Percentiles rank a stretch among this genome's conserved stretches.
Conservation (phyloP, 2,329 filamentous ascomycete species). For the Tolypocladium amazonense region DNA sequence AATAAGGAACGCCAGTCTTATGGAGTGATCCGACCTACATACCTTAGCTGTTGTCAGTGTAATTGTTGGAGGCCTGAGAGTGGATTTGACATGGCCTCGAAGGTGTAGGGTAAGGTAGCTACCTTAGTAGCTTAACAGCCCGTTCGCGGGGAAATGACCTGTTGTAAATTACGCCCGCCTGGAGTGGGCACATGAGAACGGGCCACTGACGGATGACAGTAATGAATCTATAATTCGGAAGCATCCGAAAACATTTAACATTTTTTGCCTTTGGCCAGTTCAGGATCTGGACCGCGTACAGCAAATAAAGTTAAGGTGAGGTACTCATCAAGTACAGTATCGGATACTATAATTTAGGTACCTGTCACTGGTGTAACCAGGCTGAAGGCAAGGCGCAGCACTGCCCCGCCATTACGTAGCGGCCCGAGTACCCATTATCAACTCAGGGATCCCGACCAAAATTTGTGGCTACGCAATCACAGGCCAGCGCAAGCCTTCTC, state of each 20-base stretch:
- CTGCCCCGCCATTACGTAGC: slow-evolving; percentile 28
- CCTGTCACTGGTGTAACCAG: too few relatives aligned
- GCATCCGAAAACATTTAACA: not conserved
- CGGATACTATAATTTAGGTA: too few relatives aligned
- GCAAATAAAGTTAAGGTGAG: not conserved
- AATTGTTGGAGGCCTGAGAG: too few relatives aligned
- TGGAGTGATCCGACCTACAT: too few relatives aligned
- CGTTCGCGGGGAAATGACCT: too few relatives aligned
- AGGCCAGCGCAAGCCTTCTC: not conserved
- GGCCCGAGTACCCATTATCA: not conserved
- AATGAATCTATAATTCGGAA: not conserved
- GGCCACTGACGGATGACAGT: not conserved
- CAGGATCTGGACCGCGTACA: not conserved
- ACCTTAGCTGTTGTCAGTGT: too few relatives aligned
- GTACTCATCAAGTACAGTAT: too few relatives aligned
- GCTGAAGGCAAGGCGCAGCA: slow-evolving; percentile 2
- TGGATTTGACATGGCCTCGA: too few relatives aligned
- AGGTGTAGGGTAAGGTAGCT: too few relatives aligned
- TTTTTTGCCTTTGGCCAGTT: not conserved
- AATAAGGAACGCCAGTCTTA: too few relatives aligned
- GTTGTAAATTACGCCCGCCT: not conserved
- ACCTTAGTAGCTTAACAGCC: too few relatives aligned
- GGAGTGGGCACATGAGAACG: too few relatives aligned
- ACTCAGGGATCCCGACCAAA: not conserved
- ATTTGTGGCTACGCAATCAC: slow-evolving; percentile 5